A percentile compares a stretch with the other conserved stretches of the same genome.
Conservation (phyloP, 306 rosid genomes). For the Dalbergia cultrata region DNA sequence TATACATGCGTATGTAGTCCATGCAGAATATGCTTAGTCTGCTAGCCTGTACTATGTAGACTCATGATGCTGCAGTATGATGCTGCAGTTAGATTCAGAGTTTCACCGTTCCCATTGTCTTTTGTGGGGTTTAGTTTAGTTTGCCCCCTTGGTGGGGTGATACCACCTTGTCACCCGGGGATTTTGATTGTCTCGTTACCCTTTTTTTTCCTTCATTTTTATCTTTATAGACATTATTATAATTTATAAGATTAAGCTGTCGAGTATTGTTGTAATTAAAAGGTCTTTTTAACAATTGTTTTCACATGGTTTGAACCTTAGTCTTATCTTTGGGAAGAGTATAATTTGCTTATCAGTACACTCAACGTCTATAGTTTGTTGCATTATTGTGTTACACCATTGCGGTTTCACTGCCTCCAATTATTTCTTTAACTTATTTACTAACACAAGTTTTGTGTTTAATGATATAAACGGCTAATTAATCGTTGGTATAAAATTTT, state of each 20-base stretch:
- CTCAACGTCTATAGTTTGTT: too few relatives aligned
- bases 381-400: too few relatives aligned
- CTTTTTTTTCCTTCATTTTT: neutral
- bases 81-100: constrained; percentile 4
- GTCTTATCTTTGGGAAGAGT: too few relatives aligned
- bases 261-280: neutral
- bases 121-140: constrained; percentile 1
- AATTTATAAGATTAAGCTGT: too few relatives aligned
- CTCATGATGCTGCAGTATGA: neutral
- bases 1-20: constrained; percentile 32
- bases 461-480: neutral
- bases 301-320: too few relatives aligned
- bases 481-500: too few relatives aligned
- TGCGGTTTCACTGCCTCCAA: too few relatives aligned
- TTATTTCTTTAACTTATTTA: too few relatives aligned
- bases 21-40: constrained; percentile 22
- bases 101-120: constrained; percentile 1
- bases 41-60: neutral
- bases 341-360: too few relatives aligned
- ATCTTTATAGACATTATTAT: neutral
- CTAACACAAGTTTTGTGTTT: neutral
- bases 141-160: neutral
- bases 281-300: too few relatives aligned
- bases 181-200: neutral
- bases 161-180: neutral